A percentile compares a stretch with the other conserved stretches of the same genome.
Conservation (phyloP, 2,329 filamentous ascomycete genomes). For the Colletotrichum incanum region DNA sequence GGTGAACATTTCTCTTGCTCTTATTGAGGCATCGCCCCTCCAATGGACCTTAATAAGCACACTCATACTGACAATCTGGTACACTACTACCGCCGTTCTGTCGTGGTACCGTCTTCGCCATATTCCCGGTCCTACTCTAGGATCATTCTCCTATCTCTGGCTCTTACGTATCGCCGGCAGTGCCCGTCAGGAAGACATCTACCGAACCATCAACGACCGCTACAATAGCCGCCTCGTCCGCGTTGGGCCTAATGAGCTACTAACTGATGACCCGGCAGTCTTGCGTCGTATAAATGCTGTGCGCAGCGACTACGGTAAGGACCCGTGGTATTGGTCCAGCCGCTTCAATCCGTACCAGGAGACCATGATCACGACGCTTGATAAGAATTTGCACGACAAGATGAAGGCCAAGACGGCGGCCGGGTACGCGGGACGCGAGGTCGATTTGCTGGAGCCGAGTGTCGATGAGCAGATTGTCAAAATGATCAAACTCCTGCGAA, state of each 20-base stretch:
- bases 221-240: slow-evolving; percentile 50
- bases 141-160: slow-evolving; percentile 34
- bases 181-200: slow-evolving; percentile 46
- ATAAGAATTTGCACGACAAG: slow-evolving; percentile 44
- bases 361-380: slow-evolving; percentile 46
- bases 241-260: slow-evolving; percentile 52
- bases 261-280: slow-evolving; percentile 52
- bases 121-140: slow-evolving; percentile 35
- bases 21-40: neutral
- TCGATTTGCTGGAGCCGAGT: slow-evolving; percentile 44
- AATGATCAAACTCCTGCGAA: slow-evolving; percentile 26
- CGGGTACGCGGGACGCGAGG: slow-evolving; percentile 29
- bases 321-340: slow-evolving; percentile 48
- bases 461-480: slow-evolving; percentile 34
- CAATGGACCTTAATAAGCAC: neutral
- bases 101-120: slow-evolving; percentile 48
- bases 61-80: slow-evolving; percentile 2
- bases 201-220: slow-evolving; percentile 14
- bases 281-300: slow-evolving; percentile 50
- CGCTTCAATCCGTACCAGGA: slow-evolving; percentile 47
- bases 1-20: neutral
- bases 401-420: slow-evolving; percentile 22
- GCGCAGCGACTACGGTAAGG: slow-evolving; percentile 47
- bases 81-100: neutral
- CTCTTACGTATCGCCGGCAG: slow-evolving; percentile 49